phyloP scores from a whole-genome alignment of 225 moss, liverwort and hornwort species.

The Sphagnum contortum region DNA sequence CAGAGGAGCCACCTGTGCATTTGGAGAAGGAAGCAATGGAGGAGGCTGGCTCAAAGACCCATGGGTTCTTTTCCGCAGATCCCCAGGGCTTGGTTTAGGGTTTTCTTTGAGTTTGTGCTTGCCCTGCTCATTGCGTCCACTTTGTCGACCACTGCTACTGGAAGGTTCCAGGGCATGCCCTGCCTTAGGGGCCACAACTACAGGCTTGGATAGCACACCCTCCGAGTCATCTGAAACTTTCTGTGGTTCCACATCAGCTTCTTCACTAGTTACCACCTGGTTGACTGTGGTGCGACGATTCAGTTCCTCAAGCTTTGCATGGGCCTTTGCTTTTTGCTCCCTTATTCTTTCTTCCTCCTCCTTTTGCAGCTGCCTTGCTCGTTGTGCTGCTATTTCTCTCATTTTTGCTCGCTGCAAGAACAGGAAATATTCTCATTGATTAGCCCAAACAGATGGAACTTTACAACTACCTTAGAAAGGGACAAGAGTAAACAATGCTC shows the following conservation, averaged over 20 bases:
- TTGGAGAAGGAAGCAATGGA: slow-evolving; percentile 25
- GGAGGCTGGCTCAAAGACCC: slow-evolving; percentile 19
- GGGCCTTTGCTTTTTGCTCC: slow-evolving; percentile 91
- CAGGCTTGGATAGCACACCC: slow-evolving; percentile 12
- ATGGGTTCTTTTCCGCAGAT: slow-evolving; percentile 34
- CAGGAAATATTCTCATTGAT: no score
- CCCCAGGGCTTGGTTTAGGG: slow-evolving; percentile 38
- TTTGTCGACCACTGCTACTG: slow-evolving; percentile 30
- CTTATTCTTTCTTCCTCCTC: slow-evolving; percentile 95
- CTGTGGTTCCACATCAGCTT: slow-evolving; percentile 12
- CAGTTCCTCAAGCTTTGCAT: slow-evolving; percentile 94
- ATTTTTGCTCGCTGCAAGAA: slow-evolving; percentile 72
- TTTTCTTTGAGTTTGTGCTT: slow-evolving; percentile 70
- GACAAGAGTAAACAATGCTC: no score
- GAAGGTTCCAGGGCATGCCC: slow-evolving; percentile 11
- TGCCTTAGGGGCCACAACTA: neutral
- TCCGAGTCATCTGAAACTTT: slow-evolving; percentile 18
- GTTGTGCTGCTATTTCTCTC: slow-evolving; percentile 89
- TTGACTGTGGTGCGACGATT: slow-evolving; percentile 55
- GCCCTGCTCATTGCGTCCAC: slow-evolving; percentile 66
- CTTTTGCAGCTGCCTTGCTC: slow-evolving; percentile 72
- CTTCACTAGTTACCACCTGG: slow-evolving; percentile 19
- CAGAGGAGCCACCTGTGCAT: slow-evolving; percentile 13
- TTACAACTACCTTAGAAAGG: no score
- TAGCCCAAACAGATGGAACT: no score